Conservation (phyloP, 192 early-diverging fungal species). For the Coemansia reversa region DNA sequence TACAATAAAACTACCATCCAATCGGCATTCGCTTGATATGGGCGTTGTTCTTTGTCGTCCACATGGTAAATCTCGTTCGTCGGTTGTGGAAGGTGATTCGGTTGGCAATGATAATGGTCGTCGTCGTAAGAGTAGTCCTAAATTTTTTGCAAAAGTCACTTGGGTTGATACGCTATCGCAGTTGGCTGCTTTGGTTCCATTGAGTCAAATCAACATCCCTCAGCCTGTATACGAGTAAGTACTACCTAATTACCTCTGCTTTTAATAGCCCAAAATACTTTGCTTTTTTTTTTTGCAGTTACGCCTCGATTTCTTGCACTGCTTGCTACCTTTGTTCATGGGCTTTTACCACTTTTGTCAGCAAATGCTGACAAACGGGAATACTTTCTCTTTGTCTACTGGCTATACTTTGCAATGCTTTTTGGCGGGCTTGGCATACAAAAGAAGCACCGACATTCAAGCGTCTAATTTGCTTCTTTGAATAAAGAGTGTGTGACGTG, state of each 20-base stretch:
- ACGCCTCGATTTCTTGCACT: background rate
- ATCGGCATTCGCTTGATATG: constrained; percentile 14
- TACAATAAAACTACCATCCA: constrained; percentile 1
- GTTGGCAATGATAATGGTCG: background rate
- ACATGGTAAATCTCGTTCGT: background rate
- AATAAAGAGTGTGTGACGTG: no score
- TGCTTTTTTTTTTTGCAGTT: background rate
- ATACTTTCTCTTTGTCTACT: no score
- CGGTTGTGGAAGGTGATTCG: background rate
- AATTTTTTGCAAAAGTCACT: constrained; percentile 82
- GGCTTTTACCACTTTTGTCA: no score
- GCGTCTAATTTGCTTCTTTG: no score
- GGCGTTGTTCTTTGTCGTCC: background rate
- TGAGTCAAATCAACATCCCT: constrained; percentile 74
- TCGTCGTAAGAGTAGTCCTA: constrained; percentile 64
- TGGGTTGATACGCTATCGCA: constrained; percentile 75
- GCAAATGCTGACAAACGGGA: no score
- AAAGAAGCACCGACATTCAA: no score
- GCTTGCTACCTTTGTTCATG: no score
- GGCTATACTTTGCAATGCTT: no score
- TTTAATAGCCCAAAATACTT: no score
- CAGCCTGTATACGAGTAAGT: constrained; percentile 46
- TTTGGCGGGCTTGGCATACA: no score
- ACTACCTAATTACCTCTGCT: no score
- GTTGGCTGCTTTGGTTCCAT: constrained; percentile 64